phyloP scores from a whole-genome alignment of 1,284 basidiomycete genomes.

The Naganishia cerealis region DNA sequence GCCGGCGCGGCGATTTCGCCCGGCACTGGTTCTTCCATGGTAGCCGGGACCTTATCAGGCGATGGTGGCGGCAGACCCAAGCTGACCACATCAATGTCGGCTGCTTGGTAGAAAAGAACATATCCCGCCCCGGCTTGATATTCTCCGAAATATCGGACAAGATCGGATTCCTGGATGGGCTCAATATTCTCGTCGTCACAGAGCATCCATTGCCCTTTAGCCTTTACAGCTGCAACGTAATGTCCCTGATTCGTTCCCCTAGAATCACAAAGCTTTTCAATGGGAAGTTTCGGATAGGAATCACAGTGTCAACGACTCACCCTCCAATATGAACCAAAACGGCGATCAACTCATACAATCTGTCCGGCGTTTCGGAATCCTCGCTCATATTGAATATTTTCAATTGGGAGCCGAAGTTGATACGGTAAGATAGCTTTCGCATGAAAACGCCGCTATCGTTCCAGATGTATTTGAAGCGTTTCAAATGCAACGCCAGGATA shows the following conservation, averaged over 20 bases:
- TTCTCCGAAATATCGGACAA: slow-evolving; percentile 92
- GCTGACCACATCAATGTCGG: slow-evolving; percentile 70
- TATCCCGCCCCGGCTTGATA: slow-evolving; percentile 84
- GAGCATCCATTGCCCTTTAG: slow-evolving; percentile 78
- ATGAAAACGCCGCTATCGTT: slow-evolving; percentile 83
- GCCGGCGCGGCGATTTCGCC: background rate
- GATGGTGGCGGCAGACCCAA: slow-evolving; percentile 59
- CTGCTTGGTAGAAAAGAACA: slow-evolving; percentile 95
- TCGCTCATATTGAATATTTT: slow-evolving; percentile 96
- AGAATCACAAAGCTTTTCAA: slow-evolving; percentile 18
- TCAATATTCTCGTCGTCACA: slow-evolving; percentile 95
- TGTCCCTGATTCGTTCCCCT: slow-evolving; percentile 96
- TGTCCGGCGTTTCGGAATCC: slow-evolving; percentile 77
- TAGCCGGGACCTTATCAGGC: background rate
- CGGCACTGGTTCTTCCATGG: slow-evolving; percentile 8
- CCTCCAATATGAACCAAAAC: slow-evolving; percentile 97
- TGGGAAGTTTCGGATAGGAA: slow-evolving; percentile 7
- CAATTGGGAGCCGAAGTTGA: slow-evolving; percentile 91
- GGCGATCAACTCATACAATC: slow-evolving; percentile 89
- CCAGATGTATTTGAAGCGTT: slow-evolving; percentile 91
- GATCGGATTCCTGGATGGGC: slow-evolving; percentile 81
- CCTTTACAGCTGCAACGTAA: slow-evolving; percentile 92
- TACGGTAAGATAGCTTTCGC: slow-evolving; percentile 85
- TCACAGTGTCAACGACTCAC: slow-evolving; percentile 59
- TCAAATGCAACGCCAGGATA: slow-evolving; percentile 89